These are phyloP conservation scores for Mycena alexandri DNA, from an alignment of 768 basidiomycete genomes.

Conservation along the genomic window DNA sequence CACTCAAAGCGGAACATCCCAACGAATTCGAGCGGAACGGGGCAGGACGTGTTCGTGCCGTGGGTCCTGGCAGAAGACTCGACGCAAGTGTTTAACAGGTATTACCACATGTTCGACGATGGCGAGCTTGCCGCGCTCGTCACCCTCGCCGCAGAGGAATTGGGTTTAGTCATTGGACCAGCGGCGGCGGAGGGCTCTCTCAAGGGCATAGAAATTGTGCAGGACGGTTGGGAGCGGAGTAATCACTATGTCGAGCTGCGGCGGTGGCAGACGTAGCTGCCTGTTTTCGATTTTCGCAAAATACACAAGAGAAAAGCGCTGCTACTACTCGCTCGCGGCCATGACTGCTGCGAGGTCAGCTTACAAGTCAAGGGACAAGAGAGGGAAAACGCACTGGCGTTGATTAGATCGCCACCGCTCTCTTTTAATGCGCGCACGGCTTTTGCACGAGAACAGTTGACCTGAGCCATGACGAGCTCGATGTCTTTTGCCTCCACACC, in stretches of 20 bases:
- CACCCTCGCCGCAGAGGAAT: constrained; percentile 67
- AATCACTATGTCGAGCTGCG: constrained; percentile 88
- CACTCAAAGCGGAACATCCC: constrained; percentile 81
- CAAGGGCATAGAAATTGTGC: constrained; percentile 74
- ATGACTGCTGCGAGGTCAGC: constrained; percentile 68
- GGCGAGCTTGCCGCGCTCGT: constrained; percentile 82
- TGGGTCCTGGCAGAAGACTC: constrained; percentile 74
- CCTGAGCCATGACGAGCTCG: constrained; percentile 90
- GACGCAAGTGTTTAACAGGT: constrained; percentile 77
- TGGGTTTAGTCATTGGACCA: constrained; percentile 67
- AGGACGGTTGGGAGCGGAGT: constrained; percentile 89
- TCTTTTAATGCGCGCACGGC: constrained; percentile 93
- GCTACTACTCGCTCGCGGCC: constrained; percentile 91
- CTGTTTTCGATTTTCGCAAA: constrained; percentile 43
- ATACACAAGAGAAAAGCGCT: too few relatives aligned
- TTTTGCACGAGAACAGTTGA: constrained; percentile 91
- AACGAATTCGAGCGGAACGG: constrained; percentile 47
- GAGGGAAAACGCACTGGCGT: constrained; percentile 84
- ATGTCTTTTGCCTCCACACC: constrained; percentile 95
- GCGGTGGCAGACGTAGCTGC: constrained; percentile 61
- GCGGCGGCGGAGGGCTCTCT: constrained; percentile 30
- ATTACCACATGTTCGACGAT: constrained; percentile 94
- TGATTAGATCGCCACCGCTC: constrained; percentile 94
- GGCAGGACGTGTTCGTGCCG: constrained; percentile 90
- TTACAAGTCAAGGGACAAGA: constrained; percentile 6